Evolutionary conservation across 192 early-diverging fungal species (phyloP), one percentile per base, ranked within the genome.

Genomic region (Entomortierella parvispora): DNA sequence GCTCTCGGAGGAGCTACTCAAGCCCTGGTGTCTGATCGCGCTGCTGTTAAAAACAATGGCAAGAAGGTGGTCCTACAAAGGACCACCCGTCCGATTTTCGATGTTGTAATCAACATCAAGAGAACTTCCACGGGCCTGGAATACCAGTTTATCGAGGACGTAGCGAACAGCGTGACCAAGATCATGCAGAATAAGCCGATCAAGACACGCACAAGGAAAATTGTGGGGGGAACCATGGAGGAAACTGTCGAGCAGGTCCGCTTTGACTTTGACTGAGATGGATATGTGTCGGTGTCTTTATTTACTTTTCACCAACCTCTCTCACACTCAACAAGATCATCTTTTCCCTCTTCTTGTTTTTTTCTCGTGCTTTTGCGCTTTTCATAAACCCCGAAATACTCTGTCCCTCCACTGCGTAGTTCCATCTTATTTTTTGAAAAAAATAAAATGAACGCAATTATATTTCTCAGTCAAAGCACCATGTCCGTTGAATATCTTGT

Each of bases 91-190:
- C 59, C 59, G 0, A 62, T 62, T 32, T 62, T 62, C 46, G 59
- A 62, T n/a, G 20, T 62, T 1, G 59, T 62, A 29, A 62, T 62
- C n/a, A 62, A 62, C 12, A 62, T 62, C 9, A 62, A 15, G 29
- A 46, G 59, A 43, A 32, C 59, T 14, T 23, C 59, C 20, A 4
- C 32, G 0, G 59, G 59, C 20, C 59, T 62, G 18, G 59, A 62
- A 20, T 62, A 62, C 23, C 0, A 17, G 3, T 62, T 62, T 32
- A 62, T 62, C 11, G 59, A 62, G 11, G 59, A 62, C 20, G 59
- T 62, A 3, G 59, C 59, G 28, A 9, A 62, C 3, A 62, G 48
- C 29, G 59, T 62, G 17, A 62, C 26, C n/a, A 43, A 45, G 17
- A 62, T 62, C 59, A 62, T 62, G 59, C 32, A 49, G 20, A 45